Evolutionary conservation across 768 basidiomycete genomes (phyloP).

Genomic region (Tylopilus vinaceipallidus): DNA sequence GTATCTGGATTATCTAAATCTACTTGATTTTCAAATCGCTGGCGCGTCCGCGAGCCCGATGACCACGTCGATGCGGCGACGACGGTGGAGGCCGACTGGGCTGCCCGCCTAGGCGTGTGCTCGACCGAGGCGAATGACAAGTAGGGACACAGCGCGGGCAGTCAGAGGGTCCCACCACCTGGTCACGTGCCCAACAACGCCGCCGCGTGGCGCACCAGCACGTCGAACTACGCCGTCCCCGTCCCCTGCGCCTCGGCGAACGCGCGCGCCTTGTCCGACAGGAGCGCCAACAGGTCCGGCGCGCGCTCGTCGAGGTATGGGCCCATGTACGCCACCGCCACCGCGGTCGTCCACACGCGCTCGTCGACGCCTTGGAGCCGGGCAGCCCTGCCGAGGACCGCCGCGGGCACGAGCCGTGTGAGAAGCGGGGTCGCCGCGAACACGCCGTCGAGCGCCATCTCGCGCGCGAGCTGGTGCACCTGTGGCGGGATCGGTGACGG

Average conservation of each 20-base stretch:
- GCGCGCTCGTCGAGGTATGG: slow-evolving; percentile 33
- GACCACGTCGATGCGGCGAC: too few species aligned
- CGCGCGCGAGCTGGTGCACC: slow-evolving; percentile 36
- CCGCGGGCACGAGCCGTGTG: slow-evolving; percentile 35
- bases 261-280: slow-evolving; percentile 42
- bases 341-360: slow-evolving; percentile 47
- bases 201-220: slow-evolving; percentile 18
- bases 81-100: too few species aligned
- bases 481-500: slow-evolving; percentile 22
- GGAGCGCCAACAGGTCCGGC: slow-evolving; percentile 42
- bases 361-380: slow-evolving; percentile 33
- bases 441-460: slow-evolving; percentile 49
- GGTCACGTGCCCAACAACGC: slow-evolving; percentile 7
- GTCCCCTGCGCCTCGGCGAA: slow-evolving; percentile 29
- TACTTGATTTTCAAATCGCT: too few species aligned
- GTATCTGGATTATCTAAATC: too few species aligned
- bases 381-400: slow-evolving; percentile 31
- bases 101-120: too few species aligned
- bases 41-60: too few species aligned
- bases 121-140: too few species aligned
- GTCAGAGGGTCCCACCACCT: too few species aligned
- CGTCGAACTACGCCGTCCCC: slow-evolving; percentile 11
- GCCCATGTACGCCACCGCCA: slow-evolving; percentile 47
- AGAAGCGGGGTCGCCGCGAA: slow-evolving; percentile 38
- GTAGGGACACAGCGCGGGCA: too few species aligned